Base-by-base conservation (phyloP, 257 asterid genomes). In the Petunia axillaris region DNA sequence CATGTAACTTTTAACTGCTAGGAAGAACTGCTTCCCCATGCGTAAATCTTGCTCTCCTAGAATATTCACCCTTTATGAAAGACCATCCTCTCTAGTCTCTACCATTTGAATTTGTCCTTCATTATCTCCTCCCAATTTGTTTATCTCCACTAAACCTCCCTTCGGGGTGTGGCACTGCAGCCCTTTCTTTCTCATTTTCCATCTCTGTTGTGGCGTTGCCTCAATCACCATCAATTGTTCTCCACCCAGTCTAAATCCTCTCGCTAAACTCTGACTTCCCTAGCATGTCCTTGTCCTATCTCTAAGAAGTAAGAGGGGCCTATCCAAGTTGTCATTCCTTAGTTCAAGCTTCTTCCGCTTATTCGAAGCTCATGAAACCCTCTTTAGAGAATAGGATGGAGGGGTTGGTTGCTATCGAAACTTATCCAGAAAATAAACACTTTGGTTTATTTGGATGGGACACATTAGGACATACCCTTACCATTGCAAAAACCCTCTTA, bases 241-340 rank as follows among this genome's bases (percentile, higher is more conserved):
- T n/a, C 75, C 11, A 67, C n/a, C 39, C 55, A 43, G 75, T 43
- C 75, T n/a, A 67, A n/a, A 43, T 67, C 55, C 43, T 67, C 8
- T 43, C 25, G 55, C 8, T 67, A 43, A 67, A 43, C 8, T 8
- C 36, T 4, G 10, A n/a, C 43, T 13, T n/a, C 75, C 55, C 55
- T 67, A 15, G 15, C 55, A 43, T 8, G 41, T 54, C 54, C 8
- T n/a, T 41, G 39, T 67, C 55, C 75, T n/a, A 7, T 43, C 52
- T 43, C 39, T 54, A 25, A 8, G 41, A 43, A 67, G 55, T 67
- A 43, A 8, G 43, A 67, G 39, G 52, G 43, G 43, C 38, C 39
- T 67, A 43, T 4, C 75, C 55, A n/a, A 43, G 75, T 67, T 67
- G 75, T 67, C 75, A 67, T 67, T 67, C 48, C 5, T 67, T 67